A percentile compares a stretch with the other conserved stretches of the same genome.
Conservation (phyloP, 2,329 filamentous ascomycete genomes). For the Hyphodiscus sp. region DNA sequence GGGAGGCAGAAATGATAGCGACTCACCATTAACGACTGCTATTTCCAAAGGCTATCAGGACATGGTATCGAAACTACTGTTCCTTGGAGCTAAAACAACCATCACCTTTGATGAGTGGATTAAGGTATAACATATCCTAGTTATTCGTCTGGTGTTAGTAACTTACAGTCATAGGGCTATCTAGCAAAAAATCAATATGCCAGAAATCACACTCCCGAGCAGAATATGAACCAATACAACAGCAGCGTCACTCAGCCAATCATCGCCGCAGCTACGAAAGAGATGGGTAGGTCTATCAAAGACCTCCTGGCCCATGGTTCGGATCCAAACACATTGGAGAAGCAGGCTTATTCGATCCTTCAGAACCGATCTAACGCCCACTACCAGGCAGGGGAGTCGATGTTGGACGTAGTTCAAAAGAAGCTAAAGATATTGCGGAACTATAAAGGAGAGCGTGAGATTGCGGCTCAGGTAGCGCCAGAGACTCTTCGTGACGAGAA, state of each 20-base stretch:
- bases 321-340: slow-evolving; percentile 55
- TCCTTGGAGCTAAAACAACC: slow-evolving; percentile 51
- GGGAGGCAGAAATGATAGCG: slow-evolving; percentile 27
- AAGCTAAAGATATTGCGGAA: slow-evolving; percentile 43
- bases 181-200: slow-evolving; percentile 36
- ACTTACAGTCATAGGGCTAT: slow-evolving; percentile 28
- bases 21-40: slow-evolving; percentile 52
- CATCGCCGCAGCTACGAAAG: slow-evolving; percentile 48
- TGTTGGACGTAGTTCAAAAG: slow-evolving; percentile 54
- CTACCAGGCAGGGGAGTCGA: slow-evolving; percentile 37
- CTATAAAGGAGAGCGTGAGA: slow-evolving; percentile 12
- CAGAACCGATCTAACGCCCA: slow-evolving; percentile 16
- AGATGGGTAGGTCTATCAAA: slow-evolving; percentile 39
- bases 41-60: slow-evolving; percentile 45
- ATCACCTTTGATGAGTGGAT: slow-evolving; percentile 61
- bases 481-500: slow-evolving; percentile 36
- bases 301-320: slow-evolving; percentile 57
- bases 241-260: slow-evolving; percentile 55
- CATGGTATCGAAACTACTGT: slow-evolving; percentile 54
- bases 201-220: slow-evolving; percentile 36
- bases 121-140: slow-evolving; percentile 30
- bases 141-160: no score
- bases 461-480: slow-evolving; percentile 6
- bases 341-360: slow-evolving; percentile 32
- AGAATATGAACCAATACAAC: slow-evolving; percentile 44